phyloP scores from a whole-genome alignment of 2,329 filamentous ascomycete species.

The Claviceps africana region DNA sequence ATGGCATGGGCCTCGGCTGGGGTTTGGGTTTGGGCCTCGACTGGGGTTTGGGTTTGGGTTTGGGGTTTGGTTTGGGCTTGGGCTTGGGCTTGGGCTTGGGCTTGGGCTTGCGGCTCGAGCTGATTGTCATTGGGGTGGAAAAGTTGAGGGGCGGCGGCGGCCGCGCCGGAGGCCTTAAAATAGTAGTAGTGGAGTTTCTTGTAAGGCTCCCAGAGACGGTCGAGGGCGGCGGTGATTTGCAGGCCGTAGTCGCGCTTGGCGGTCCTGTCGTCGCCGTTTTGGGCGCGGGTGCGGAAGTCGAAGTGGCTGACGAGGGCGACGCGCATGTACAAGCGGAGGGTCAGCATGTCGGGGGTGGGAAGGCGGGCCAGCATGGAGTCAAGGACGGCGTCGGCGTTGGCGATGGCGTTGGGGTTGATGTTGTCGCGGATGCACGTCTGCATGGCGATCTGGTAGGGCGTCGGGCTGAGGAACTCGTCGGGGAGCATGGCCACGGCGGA shows the following conservation, averaged over 20 bases:
- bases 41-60: no score
- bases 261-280: slow-evolving; percentile 16
- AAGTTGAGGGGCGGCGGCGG: no score
- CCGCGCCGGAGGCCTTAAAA: slow-evolving; percentile 20
- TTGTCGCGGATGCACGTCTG: slow-evolving; percentile 61
- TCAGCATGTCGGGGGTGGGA: slow-evolving; percentile 32
- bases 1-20: slow-evolving; percentile 13
- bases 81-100: no score
- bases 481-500: slow-evolving; percentile 45
- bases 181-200: slow-evolving; percentile 23
- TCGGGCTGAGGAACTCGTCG: slow-evolving; percentile 25
- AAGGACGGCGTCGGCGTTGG: slow-evolving; percentile 50
- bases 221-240: slow-evolving; percentile 37
- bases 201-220: slow-evolving; percentile 37
- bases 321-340: slow-evolving; percentile 42
- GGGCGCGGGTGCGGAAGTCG: slow-evolving; percentile 20
- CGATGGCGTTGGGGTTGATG: slow-evolving; percentile 56
- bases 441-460: slow-evolving; percentile 60
- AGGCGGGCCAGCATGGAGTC: slow-evolving; percentile 39
- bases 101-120: no score
- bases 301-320: slow-evolving; percentile 35
- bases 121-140: no score
- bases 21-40: no score
- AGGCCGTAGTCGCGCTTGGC: slow-evolving; percentile 31
- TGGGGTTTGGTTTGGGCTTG: no score